Evolutionary conservation across 768 basidiomycete species (phyloP).

Genomic region (Stropharia rugosoannulata): DNA sequence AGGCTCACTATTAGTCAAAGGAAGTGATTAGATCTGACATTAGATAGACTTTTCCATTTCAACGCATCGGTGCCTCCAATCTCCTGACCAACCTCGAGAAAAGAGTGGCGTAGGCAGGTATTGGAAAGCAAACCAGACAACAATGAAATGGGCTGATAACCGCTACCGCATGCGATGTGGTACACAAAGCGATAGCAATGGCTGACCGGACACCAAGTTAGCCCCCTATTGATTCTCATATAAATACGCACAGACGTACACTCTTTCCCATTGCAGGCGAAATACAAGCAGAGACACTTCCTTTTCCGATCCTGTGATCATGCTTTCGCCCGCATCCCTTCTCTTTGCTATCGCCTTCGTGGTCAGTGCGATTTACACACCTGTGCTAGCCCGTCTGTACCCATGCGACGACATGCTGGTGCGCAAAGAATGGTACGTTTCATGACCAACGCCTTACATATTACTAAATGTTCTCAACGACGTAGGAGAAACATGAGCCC

Average conservation of each 20-base stretch:
- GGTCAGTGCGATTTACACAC: neutral
- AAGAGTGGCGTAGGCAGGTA: no score
- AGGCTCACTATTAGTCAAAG: no score
- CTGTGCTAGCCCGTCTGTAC: neutral
- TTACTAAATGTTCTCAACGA: neutral
- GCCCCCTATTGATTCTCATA: no score
- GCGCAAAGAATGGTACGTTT: neutral
- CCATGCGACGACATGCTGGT: neutral
- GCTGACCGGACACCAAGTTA: no score
- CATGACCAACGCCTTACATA: neutral
- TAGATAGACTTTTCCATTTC: no score
- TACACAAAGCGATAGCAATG: no score
- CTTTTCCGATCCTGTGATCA: neutral
- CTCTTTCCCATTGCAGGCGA: neutral
- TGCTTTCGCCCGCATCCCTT: neutral
- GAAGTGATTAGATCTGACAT: no score
- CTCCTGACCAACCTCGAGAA: no score
- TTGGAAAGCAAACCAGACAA: no score
- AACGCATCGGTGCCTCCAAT: no score
- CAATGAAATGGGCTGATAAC: no score
- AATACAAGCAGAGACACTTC: neutral
- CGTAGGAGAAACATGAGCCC: neutral
- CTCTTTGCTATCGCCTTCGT: neutral
- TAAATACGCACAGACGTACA: neutral
- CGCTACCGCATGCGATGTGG: no score